Percentiles rank a stretch among this genome's conserved stretches.
Conservation (phyloP, 305 asterid genomes). For the Fraxinus sp. region DNA sequence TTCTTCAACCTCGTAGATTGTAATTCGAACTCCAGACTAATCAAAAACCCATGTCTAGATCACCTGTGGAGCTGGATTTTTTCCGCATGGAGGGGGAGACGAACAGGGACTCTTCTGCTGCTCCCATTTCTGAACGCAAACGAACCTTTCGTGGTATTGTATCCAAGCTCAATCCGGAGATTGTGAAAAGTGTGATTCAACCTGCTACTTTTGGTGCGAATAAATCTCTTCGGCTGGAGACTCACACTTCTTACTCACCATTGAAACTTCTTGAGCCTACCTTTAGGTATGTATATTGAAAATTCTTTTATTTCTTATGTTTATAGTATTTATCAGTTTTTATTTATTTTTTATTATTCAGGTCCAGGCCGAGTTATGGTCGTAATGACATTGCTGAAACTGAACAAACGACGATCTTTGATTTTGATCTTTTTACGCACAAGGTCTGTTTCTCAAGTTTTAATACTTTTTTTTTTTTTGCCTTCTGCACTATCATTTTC, state of each 20-base stretch:
- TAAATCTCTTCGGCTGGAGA: neutral
- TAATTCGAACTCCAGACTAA: neutral
- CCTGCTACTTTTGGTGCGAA: neutral
- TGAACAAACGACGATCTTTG: slow-evolving; percentile 20
- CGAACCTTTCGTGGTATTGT: slow-evolving; percentile 29
- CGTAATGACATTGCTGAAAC: neutral
- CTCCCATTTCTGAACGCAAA: neutral
- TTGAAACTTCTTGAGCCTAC: neutral
- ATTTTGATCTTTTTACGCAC: slow-evolving; percentile 13
- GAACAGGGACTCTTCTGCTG: neutral
- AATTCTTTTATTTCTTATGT: no score
- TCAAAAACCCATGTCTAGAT: neutral
- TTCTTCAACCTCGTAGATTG: neutral
- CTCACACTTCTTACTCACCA: neutral
- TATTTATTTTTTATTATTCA: neutral
- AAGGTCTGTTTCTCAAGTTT: slow-evolving; percentile 8
- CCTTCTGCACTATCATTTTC: neutral
- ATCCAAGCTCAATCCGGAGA: slow-evolving; percentile 29
- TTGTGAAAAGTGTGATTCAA: slow-evolving; percentile 26
- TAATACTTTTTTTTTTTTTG: neutral
- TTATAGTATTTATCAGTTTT: neutral
- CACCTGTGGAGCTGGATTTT: slow-evolving; percentile 20
- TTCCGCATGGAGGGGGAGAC: neutral
- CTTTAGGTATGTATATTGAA: neutral
- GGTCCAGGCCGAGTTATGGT: neutral